phyloP scores from a whole-genome alignment of 441 rosid genomes.

The Biscutella laevigata region DNA sequence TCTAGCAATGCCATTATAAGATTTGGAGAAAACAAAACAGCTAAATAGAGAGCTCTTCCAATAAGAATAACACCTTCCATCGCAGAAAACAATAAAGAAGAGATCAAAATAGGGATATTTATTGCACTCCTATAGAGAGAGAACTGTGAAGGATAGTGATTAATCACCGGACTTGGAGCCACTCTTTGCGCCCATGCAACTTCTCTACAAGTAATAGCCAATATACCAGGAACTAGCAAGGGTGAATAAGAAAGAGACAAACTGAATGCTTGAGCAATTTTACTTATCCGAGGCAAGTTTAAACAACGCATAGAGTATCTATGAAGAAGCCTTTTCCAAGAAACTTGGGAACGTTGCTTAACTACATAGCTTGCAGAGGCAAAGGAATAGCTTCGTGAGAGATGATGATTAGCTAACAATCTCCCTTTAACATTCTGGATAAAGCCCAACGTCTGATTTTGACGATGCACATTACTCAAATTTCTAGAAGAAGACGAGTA shows the following conservation, averaged over 20 bases:
- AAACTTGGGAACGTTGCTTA: constrained; percentile 29
- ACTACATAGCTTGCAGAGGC: constrained; percentile 30
- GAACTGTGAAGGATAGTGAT: constrained; percentile 23
- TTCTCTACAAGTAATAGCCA: constrained; percentile 32
- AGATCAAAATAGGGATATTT: constrained; percentile 31
- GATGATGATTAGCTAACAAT: constrained; percentile 16
- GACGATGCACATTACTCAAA: too few species aligned
- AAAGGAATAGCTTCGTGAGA: constrained; percentile 36
- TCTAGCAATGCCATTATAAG: constrained; percentile 40
- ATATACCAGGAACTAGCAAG: constrained; percentile 31
- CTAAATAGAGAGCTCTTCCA: constrained; percentile 39
- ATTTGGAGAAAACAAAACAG: constrained; percentile 38
- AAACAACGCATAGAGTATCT: constrained; percentile 21
- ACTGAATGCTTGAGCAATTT: constrained; percentile 39
- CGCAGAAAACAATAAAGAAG: constrained; percentile 29
- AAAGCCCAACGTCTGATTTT: constrained; percentile 20
- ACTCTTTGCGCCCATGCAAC: constrained; percentile 35
- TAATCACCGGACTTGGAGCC: constrained; percentile 21
- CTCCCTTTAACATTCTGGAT: constrained; percentile 28
- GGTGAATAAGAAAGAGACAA: constrained; percentile 39
- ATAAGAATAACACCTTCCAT: constrained; percentile 35
- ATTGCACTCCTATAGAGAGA: constrained; percentile 30
- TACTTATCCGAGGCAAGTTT: constrained; percentile 28
- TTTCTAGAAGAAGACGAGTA: too few species aligned
- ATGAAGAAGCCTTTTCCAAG: constrained; percentile 38